Evolutionary conservation across 2,329 filamentous ascomycete genomes (phyloP).

Genomic region (Sphaerulina vaccinii): DNA sequence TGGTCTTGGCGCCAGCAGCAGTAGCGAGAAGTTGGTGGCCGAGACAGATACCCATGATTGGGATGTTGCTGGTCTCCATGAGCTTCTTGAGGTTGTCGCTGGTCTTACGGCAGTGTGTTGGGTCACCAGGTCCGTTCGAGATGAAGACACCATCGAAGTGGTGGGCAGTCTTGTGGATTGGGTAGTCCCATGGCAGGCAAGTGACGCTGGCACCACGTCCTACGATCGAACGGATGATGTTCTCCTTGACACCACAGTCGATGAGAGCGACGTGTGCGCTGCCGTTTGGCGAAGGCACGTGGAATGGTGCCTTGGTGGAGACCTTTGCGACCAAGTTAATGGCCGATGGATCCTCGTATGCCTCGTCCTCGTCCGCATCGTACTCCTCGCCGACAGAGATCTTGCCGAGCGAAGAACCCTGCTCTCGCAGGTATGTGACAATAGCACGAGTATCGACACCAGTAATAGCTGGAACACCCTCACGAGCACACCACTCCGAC

Average conservation of each 20-base stretch:
- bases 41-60: conserved; percentile 96
- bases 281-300: conserved; percentile 80
- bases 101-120: conserved; percentile 91
- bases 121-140: conserved; percentile 97
- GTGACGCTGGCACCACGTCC: conserved; percentile 88
- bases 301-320: conserved; percentile 97
- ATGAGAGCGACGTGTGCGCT: conserved; percentile 89
- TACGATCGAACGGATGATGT: conserved; percentile 93
- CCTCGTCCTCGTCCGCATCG: conserved; percentile 96
- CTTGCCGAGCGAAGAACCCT: conserved; percentile 90
- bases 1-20: conserved; percentile 80
- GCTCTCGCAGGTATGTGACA: conserved; percentile 92
- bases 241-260: conserved; percentile 99
- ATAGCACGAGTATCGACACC: conserved; percentile 96
- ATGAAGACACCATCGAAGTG: conserved; percentile 99
- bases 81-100: conserved; percentile 88
- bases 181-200: conserved; percentile 94
- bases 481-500: conserved; percentile 89
- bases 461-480: conserved; percentile 93
- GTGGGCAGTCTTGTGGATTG: conserved; percentile 95
- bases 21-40: conserved; percentile 94
- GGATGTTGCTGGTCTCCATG: conserved; percentile 86
- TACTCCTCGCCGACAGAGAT: conserved; percentile 97
- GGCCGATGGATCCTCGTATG: conserved; percentile 89
- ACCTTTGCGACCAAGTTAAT: conserved; percentile 96